These are phyloP conservation scores for Psilocybe sp. DNA, from an alignment of 768 basidiomycete species.

Conservation along the genomic window DNA sequence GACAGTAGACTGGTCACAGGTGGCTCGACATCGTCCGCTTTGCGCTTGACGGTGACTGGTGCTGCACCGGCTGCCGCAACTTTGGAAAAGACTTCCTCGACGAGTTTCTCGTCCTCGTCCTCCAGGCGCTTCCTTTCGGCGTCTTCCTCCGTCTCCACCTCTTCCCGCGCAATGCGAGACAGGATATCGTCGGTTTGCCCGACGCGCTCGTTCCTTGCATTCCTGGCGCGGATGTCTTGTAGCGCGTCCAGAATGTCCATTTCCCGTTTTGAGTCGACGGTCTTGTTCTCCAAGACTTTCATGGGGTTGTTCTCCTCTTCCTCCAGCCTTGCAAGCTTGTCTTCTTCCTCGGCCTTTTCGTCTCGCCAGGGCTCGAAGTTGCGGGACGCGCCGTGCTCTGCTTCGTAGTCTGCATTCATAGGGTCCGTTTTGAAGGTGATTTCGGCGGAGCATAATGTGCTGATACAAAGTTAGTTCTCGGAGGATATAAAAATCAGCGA, in stretches of 20 bases:
- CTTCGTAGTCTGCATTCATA: constrained; percentile 91
- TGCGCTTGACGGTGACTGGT: constrained; percentile 77
- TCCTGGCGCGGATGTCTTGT: constrained; percentile 85
- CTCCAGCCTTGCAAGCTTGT: constrained; percentile 80
- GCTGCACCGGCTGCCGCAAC: constrained; percentile 28
- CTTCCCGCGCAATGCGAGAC: constrained; percentile 60
- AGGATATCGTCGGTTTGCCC: constrained; percentile 72
- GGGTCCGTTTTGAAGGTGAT: constrained; percentile 99
- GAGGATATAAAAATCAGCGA: not conserved
- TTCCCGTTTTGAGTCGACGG: constrained; percentile 89
- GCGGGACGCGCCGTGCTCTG: constrained; percentile 94
- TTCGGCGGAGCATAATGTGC: constrained; percentile 94
- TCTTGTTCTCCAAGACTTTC: constrained; percentile 93
- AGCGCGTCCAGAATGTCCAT: constrained; percentile 98
- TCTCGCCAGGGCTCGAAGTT: constrained; percentile 99
- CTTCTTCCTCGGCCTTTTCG: constrained; percentile 73
- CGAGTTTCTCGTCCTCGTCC: constrained; percentile 89
- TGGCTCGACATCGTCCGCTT: constrained; percentile 78
- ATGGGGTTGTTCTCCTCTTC: constrained; percentile 97
- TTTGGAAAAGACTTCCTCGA: constrained; percentile 85
- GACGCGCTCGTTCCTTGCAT: constrained; percentile 84
- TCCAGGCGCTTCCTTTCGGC: constrained; percentile 66
- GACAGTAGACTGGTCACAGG: constrained; percentile 66
- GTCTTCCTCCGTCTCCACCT: constrained; percentile 78
- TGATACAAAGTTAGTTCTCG: constrained; percentile 26